Evolutionary conservation across 768 basidiomycete species (phyloP).

Genomic region (Kwoniella shandongensis): DNA sequence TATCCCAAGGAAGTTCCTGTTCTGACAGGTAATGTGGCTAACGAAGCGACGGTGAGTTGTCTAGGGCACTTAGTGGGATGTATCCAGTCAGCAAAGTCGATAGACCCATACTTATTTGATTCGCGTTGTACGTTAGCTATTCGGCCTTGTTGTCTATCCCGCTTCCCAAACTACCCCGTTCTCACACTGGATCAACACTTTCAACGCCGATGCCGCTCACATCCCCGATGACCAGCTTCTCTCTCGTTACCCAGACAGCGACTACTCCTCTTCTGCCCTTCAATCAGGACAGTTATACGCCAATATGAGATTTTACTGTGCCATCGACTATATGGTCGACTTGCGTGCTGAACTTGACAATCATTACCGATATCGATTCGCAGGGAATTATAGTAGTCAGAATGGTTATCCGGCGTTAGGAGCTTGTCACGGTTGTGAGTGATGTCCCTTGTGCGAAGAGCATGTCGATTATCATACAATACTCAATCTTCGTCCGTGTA

Average conservation of each 20-base stretch:
- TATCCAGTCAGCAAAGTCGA: too few relatives aligned
- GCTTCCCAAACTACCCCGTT: background rate
- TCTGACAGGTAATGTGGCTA: background rate
- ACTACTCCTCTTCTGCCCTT: background rate
- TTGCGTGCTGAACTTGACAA: background rate
- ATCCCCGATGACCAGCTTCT: slow-evolving; percentile 2
- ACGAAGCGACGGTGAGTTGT: slow-evolving; percentile 1
- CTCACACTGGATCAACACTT: slow-evolving; percentile 3
- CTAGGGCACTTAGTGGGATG: too few relatives aligned
- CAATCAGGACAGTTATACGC: background rate
- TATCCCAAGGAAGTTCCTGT: background rate
- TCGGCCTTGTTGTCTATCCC: background rate
- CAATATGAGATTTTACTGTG: background rate
- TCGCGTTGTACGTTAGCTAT: background rate
- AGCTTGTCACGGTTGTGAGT: background rate
- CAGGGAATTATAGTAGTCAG: background rate
- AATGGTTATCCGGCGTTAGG: background rate
- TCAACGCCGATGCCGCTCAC: slow-evolving; percentile 2
- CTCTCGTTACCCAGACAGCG: background rate
- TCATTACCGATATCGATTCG: background rate
- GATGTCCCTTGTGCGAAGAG: background rate
- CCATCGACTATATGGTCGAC: slow-evolving; percentile 1
- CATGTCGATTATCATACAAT: too few relatives aligned
- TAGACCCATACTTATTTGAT: background rate
- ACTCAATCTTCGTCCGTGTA: too few relatives aligned